Conservation (phyloP, 805 yeast species). For the Isabelozyma gotoi region DNA sequence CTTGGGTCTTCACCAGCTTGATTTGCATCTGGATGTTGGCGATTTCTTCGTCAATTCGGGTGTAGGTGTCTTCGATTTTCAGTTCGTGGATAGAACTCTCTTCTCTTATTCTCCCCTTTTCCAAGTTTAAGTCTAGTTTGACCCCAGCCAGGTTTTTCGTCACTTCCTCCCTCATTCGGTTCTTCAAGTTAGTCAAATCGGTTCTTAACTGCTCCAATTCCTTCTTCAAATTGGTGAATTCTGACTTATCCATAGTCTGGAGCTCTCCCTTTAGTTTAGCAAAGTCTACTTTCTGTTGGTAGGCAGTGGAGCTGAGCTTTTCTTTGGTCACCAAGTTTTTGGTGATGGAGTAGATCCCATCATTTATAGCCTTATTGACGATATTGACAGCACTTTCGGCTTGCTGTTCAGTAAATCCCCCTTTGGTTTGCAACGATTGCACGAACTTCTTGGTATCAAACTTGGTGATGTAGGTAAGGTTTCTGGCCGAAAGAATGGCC, state of each 20-base stretch:
- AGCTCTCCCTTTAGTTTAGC: constrained; percentile 91
- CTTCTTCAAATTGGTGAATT: constrained; percentile 74
- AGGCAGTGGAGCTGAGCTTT: constrained; percentile 76
- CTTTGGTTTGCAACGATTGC: constrained; percentile 62
- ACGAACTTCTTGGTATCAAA: constrained; percentile 80
- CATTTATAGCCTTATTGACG: constrained; percentile 72
- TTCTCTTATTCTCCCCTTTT: constrained; percentile 93
- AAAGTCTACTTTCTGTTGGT: constrained; percentile 95
- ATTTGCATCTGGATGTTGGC: constrained; percentile 94
- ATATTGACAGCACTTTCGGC: constrained; percentile 77
- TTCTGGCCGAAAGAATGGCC: background rate
- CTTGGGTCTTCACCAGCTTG: constrained; percentile 93
- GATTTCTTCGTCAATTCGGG: constrained; percentile 92
- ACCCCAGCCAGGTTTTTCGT: constrained; percentile 89
- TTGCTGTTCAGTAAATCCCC: constrained; percentile 69
- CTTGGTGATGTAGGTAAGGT: constrained; percentile 37
- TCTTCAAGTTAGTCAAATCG: constrained; percentile 83
- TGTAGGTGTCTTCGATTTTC: constrained; percentile 91
- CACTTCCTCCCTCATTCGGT: constrained; percentile 84
- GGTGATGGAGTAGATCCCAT: constrained; percentile 74
- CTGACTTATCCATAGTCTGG: constrained; percentile 83
- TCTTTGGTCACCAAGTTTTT: constrained; percentile 83
- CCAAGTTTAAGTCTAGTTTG: constrained; percentile 84
- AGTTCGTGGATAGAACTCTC: constrained; percentile 91
- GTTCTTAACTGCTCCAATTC: constrained; percentile 84